Conservation (phyloP, 495 filamentous ascomycete genomes). For the Penicillium ucsense region DNA sequence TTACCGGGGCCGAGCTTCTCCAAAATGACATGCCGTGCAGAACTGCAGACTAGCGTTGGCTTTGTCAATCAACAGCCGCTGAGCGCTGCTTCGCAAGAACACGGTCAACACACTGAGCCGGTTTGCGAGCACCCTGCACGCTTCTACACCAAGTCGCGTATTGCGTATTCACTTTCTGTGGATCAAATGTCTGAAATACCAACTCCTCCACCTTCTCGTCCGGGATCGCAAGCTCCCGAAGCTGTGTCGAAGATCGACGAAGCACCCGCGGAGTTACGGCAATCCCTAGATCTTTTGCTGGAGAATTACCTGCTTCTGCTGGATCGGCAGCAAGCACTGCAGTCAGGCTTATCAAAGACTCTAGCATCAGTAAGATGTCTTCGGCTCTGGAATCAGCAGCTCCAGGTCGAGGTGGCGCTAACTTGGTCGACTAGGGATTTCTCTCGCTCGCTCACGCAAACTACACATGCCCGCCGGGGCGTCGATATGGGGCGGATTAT, state of each 20-base stretch:
- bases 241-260: constrained; percentile 12
- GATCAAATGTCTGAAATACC: constrained; percentile 26
- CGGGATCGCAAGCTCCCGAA: constrained; percentile 20
- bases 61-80: no score
- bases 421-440: constrained; percentile 31
- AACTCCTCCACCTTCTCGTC: constrained; percentile 29
- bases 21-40: no score
- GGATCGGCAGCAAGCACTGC: constrained; percentile 57
- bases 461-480: constrained; percentile 52
- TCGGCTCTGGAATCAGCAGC: neutral
- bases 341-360: constrained; percentile 40
- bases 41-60: no score
- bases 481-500: constrained; percentile 55
- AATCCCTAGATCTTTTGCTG: constrained; percentile 53
- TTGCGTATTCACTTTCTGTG: no score
- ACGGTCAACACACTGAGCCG: no score
- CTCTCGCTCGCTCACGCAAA: constrained; percentile 59
- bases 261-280: constrained; percentile 16
- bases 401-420: constrained; percentile 6
- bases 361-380: constrained; percentile 45
- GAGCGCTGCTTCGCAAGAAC: no score
- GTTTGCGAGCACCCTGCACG: no score
- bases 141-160: no score
- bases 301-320: constrained; percentile 62
- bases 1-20: constrained; percentile 32